Evolutionary conservation across 2,329 filamentous ascomycete genomes (phyloP).

Genomic region (Laburnicola sp.): DNA sequence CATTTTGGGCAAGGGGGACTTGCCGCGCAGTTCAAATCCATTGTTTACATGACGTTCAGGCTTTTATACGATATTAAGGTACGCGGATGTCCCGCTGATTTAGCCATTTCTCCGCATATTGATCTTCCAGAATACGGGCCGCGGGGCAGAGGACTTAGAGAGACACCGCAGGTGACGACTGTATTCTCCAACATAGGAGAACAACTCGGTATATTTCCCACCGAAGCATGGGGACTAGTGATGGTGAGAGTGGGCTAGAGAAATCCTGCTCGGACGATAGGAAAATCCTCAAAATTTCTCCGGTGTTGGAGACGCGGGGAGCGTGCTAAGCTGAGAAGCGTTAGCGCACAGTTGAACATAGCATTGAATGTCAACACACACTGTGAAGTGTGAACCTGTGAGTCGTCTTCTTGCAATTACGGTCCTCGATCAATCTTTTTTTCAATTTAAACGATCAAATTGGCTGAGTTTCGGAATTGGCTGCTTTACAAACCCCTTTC

Average conservation of each 20-base stretch:
- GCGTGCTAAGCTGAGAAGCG: background rate
- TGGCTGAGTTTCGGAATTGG: no score
- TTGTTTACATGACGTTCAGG: background rate
- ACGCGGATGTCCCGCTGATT: slow-evolving; percentile 11
- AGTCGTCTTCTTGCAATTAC: no score
- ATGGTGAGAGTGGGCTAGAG: background rate
- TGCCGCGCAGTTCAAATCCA: background rate
- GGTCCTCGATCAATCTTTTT: no score
- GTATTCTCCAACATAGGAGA: background rate
- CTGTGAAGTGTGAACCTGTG: no score
- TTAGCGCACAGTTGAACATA: no score
- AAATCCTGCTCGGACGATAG: slow-evolving; percentile 1
- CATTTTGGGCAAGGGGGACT: slow-evolving; percentile 15
- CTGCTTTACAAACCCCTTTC: no score
- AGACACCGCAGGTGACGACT: background rate
- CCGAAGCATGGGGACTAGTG: slow-evolving; percentile 7
- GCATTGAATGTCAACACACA: no score
- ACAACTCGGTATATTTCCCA: slow-evolving; percentile 16
- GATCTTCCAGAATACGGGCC: slow-evolving; percentile 17
- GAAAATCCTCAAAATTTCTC: slow-evolving; percentile 13
- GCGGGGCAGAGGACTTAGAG: slow-evolving; percentile 18
- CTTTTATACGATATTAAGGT: slow-evolving; percentile 6
- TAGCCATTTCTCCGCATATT: slow-evolving; percentile 36
- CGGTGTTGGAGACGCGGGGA: background rate
- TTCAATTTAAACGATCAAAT: no score